Base-by-base conservation (phyloP, 768 basidiomycete genomes). In the Hypholoma sublateritium region DNA sequence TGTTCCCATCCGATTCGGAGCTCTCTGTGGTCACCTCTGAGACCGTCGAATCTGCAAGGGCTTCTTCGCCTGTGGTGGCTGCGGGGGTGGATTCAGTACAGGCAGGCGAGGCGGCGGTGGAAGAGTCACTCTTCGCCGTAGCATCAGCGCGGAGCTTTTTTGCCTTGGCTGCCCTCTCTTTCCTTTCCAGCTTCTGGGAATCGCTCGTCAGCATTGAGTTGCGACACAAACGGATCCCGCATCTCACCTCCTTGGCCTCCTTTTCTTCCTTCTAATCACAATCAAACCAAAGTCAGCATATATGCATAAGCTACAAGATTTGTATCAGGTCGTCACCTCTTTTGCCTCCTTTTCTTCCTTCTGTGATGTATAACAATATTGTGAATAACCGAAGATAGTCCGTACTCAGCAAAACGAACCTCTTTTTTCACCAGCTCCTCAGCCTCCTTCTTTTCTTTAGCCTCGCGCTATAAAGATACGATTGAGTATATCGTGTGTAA, bases 391-490 rank as follows among this genome's bases (percentile, higher is more conserved):
- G 24, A 43, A 47, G 44, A 49, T 12, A 45, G 25, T 54, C 42
- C 14, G 28, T n/a, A 36, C 42, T n/a, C 47, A 50, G 37, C 25
- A 25, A 45, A 35, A 55, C 63, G 35, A 59, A 84, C 86, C 78
- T 85, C 87, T 65, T 73, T 72, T 70, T 86, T 86, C 2, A 59
- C 67, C 62, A 75, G 76, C 65, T 89, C 87, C 56, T 89, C 88
- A 12, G 81, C 80, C 72, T 89, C 89, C 62, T 84, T 83, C 74
- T 87, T 88, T 71, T 91, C 90, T 69, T 87, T 88, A 22, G 89
- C 88, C 67, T 91, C 91, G 49, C 84, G 85, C 89, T 93, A 67
- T 37, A 61, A 45, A 42, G 55, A 52, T 48, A 66, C 32, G 57
- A 50, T n/a, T 59, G 44, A 61, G 61, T 60, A 50, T 60, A 62